phyloP scores from a whole-genome alignment of 371 early-diverging fungal genomes.

The Rhizoclosmatium hyalinum region DNA sequence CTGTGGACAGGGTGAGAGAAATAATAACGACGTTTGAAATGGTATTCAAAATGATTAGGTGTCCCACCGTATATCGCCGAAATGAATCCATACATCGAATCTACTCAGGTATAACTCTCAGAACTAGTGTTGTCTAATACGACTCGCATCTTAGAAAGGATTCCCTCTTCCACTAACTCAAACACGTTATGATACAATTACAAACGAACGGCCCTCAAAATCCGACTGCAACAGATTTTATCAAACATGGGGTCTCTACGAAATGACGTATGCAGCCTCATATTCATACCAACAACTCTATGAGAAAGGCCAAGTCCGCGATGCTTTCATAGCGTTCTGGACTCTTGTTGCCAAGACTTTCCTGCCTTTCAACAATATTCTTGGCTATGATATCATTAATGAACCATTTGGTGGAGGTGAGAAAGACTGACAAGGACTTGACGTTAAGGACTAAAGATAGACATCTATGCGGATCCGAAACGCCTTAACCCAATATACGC shows the following conservation, averaged over 20 bases:
- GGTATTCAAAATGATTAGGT: no score
- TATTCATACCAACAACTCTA: neutral
- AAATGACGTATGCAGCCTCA: neutral
- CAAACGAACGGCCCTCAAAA: neutral
- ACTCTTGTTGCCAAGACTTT: constrained; percentile 52
- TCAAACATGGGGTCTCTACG: neutral
- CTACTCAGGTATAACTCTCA: no score
- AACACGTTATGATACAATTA: neutral
- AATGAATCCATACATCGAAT: no score
- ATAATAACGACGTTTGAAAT: no score
- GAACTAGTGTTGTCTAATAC: no score
- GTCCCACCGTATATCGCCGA: no score
- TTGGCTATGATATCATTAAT: constrained; percentile 63
- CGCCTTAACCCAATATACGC: constrained; percentile 29
- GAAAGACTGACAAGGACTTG: neutral
- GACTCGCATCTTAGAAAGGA: neutral
- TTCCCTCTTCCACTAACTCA: neutral
- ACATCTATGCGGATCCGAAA: constrained; percentile 22
- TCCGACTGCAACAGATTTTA: neutral
- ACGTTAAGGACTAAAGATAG: neutral
- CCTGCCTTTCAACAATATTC: constrained; percentile 46
- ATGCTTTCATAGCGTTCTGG: constrained; percentile 60
- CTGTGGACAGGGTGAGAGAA: constrained; percentile 33
- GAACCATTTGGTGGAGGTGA: constrained; percentile 40
- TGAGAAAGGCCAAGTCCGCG: constrained; percentile 39